Evolutionary conservation across 2,329 filamentous ascomycete species (phyloP).

Genomic region (Trichocomaceae sp.): DNA sequence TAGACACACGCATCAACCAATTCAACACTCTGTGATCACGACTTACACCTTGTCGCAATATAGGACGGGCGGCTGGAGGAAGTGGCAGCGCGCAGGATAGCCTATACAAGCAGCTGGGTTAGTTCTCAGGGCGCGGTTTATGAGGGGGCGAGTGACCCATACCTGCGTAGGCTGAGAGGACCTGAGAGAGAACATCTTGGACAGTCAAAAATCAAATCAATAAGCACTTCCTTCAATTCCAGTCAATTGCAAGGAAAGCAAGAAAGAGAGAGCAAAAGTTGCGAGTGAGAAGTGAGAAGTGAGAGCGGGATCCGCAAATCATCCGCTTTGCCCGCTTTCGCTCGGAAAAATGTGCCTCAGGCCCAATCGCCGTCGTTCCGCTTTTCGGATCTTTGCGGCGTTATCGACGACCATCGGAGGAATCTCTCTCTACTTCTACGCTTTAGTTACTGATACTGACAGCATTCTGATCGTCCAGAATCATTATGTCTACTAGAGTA

Average conservation of each 20-base stretch:
- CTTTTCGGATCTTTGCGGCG: constrained; percentile 6
- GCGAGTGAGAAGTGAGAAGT: no score
- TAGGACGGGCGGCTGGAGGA: constrained; percentile 44
- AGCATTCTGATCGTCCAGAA: no score
- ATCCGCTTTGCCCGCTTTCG: constrained; percentile 8
- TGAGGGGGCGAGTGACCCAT: constrained; percentile 36
- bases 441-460: no score
- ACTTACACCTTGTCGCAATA: constrained; percentile 51
- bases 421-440: no score
- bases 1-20: not conserved
- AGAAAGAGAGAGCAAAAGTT: constrained; percentile 14
- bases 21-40: constrained; percentile 8
- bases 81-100: constrained; percentile 47
- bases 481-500: not conserved
- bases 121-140: constrained; percentile 33
- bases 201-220: constrained; percentile 12
- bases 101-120: constrained; percentile 44
- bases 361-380: constrained; percentile 6
- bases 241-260: constrained; percentile 15
- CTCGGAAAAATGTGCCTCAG: constrained; percentile 5
- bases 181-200: constrained; percentile 37
- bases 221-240: constrained; percentile 11
- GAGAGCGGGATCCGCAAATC: constrained; percentile 11
- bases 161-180: constrained; percentile 39
- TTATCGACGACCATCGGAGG: constrained; percentile 12